Conservation (phyloP, 352 stramenopile species). For the Phytopythium sindhum region DNA sequence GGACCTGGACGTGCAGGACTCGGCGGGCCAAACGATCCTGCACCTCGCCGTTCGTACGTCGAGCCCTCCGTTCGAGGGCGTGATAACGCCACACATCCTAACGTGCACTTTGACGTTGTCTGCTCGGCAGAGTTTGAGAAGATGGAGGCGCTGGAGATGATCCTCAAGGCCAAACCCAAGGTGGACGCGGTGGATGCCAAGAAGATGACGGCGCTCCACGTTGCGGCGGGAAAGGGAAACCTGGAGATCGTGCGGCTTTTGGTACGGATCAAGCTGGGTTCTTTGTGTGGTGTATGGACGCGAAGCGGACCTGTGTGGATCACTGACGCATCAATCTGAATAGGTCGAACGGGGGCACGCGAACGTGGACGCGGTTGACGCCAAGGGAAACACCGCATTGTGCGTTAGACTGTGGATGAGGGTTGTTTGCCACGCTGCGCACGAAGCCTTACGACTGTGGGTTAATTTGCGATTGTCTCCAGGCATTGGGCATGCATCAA, state of each 20-base stretch:
- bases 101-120: background rate
- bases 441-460: slow-evolving; percentile 1
- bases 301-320: background rate
- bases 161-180: slow-evolving; percentile 58
- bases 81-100: background rate
- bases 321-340: background rate
- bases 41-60: slow-evolving; percentile 61
- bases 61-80: background rate
- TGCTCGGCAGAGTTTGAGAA: slow-evolving; percentile 55
- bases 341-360: slow-evolving; percentile 53
- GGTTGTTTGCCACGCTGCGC: background rate
- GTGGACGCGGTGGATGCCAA: slow-evolving; percentile 60
- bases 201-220: slow-evolving; percentile 74
- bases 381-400: slow-evolving; percentile 69
- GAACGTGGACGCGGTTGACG: slow-evolving; percentile 53
- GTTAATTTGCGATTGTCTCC: background rate
- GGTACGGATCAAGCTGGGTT: slow-evolving; percentile 13
- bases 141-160: slow-evolving; percentile 48
- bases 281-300: background rate
- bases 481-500: slow-evolving; percentile 77
- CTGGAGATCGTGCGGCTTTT: slow-evolving; percentile 55
- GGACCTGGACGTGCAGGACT: slow-evolving; percentile 59
- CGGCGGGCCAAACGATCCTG: slow-evolving; percentile 54
- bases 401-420: slow-evolving; percentile 16
- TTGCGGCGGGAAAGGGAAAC: slow-evolving; percentile 62